Evolutionary conservation across 306 rosid species (phyloP), one percentile per base, ranked within the genome.

Genomic region (Arachis stenosperma): DNA sequence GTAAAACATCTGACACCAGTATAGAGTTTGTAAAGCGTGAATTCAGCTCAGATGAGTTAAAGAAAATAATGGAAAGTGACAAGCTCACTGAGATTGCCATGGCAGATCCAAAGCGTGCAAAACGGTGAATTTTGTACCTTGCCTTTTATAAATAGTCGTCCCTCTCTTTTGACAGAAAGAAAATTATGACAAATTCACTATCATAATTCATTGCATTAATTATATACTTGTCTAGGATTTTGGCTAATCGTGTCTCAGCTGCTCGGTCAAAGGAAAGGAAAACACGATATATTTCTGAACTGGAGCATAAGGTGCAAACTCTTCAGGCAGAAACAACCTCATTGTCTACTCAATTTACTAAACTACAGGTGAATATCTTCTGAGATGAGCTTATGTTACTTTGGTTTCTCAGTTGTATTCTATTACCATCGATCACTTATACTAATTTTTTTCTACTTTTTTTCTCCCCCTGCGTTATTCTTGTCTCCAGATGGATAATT

Each of bases 221-320:
- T 27, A 14, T 75, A 63, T 71, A 42, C 78, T 72, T 8, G 9
- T 70, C 52, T 82, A 92, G 97, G 90, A 86, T 92, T 81, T 92
- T 92, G 84, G 96, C 97, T 53, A 92, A 92, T 86, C 93, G 96
- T 47, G 90, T 83, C 69, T 92, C 97, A 36, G 97, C 97, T 75
- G 97, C 97, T 54, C 97, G 97, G 41, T 92, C 97, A 42, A 92
- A 92, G 83, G 97, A 92, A 75, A 76, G 96, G 58, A 88, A 87
- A 78, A 81, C 71, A 74, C 87, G 84, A 5, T 89, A 92, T 83
- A 92, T 90, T 69, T 74, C 85, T 63, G 97, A 92, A 81, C 78
- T 92, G 78, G 97, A 92, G 84, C 97, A 88, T 64, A 92, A 88
- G 84, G 96, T 90, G 72, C 97, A 89, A 81, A 92, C 93, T 63